A percentile compares a stretch with the other conserved stretches of the same genome.
Conservation (phyloP, 148 eudicot species). For the Cornus controversa region DNA sequence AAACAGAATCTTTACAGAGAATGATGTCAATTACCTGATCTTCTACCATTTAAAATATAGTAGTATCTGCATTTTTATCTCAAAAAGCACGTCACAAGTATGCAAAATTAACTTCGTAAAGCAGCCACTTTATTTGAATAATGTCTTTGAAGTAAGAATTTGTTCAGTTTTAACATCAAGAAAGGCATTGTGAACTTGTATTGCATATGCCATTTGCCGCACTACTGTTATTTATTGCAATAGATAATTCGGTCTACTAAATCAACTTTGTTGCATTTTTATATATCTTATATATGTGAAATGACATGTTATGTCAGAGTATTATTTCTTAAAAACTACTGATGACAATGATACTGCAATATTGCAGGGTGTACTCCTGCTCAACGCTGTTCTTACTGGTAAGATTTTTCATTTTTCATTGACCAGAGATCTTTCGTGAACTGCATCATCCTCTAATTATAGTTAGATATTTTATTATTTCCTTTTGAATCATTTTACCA, state of each 20-base stretch:
- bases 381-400: constrained; percentile 95
- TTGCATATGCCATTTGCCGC: not conserved
- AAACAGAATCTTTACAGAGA: no score
- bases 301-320: not conserved
- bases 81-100: no score
- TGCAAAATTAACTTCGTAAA: no score
- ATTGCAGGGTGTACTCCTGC: constrained; percentile 80
- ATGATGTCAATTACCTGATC: no score
- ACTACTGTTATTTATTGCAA: not conserved
- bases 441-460: not conserved
- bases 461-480: not conserved
- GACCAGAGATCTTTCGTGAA: not conserved
- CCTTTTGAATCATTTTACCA: not conserved
- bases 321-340: not conserved
- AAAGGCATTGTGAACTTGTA: not conserved
- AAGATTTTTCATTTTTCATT: constrained; percentile 15
- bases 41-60: no score
- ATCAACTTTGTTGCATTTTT: not conserved
- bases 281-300: not conserved
- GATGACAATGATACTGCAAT: not conserved
- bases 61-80: no score
- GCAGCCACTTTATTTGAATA: no score
- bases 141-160: not conserved
- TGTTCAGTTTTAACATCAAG: not conserved
- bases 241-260: not conserved